These are phyloP conservation scores for Stachybotrys elegans DNA, from an alignment of 2,329 filamentous ascomycete genomes.

Conservation along the genomic window DNA sequence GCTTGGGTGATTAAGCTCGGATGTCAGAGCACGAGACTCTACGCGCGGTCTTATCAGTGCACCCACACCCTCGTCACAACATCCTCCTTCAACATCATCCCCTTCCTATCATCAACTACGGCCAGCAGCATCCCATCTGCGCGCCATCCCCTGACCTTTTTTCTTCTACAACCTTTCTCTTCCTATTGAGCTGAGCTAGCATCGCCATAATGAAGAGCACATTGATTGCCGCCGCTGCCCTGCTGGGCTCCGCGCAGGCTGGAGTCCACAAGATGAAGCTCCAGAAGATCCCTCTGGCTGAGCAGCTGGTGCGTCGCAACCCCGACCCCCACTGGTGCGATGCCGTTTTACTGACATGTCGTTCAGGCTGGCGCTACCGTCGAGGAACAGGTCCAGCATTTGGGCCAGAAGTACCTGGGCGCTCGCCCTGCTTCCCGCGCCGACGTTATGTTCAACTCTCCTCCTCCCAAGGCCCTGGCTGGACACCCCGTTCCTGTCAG, in stretches of 20 bases:
- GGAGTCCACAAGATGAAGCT: constrained; percentile 95
- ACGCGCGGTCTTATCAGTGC: background rate
- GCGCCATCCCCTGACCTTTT: too few species aligned
- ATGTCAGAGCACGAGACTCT: background rate
- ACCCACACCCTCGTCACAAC: constrained; percentile 5
- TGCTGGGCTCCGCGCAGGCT: constrained; percentile 78
- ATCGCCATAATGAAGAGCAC: constrained; percentile 74
- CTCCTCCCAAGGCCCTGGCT: constrained; percentile 58
- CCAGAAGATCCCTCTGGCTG: constrained; percentile 87
- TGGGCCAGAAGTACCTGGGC: constrained; percentile 97
- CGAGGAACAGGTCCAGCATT: constrained; percentile 71
- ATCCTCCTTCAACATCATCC: constrained; percentile 7
- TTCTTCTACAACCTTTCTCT: background rate
- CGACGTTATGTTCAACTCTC: constrained; percentile 76
- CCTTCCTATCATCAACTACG: background rate
- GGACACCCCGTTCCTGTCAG: constrained; percentile 82
- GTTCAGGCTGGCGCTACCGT: constrained; percentile 71
- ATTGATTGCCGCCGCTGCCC: constrained; percentile 71
- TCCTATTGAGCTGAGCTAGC: too few species aligned
- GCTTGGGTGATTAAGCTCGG: background rate
- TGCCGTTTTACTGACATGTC: background rate
- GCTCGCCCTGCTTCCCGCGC: constrained; percentile 60
- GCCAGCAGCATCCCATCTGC: constrained; percentile 4
- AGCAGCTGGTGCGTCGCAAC: constrained; percentile 73
- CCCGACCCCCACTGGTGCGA: background rate